These are phyloP conservation scores for Fonsecaea monophora DNA, from an alignment of 2,329 filamentous ascomycete species.

Conservation along the genomic window DNA sequence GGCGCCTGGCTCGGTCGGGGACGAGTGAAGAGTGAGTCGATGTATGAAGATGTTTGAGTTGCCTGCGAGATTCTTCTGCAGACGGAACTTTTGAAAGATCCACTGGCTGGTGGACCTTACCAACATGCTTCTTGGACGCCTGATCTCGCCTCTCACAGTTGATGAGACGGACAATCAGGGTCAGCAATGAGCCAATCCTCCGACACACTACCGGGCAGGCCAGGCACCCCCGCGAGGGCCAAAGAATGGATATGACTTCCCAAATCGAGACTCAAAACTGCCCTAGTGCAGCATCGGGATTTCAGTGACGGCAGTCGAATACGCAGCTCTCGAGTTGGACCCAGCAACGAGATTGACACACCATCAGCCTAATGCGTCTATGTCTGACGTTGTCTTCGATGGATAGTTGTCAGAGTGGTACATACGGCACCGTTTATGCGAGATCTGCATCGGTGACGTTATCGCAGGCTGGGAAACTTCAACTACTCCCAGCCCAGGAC, in stretches of 20 bases:
- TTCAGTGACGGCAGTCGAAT: background rate
- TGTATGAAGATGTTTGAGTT: conserved; percentile 27
- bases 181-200: background rate
- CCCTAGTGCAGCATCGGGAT: background rate
- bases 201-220: background rate
- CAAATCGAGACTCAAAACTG: background rate
- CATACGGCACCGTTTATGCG: too few species aligned
- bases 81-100: background rate
- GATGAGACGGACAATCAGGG: background rate
- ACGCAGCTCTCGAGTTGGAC: background rate
- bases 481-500: background rate
- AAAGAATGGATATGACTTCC: background rate
- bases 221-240: background rate
- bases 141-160: conserved; percentile 5
- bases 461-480: too few species aligned
- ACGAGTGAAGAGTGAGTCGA: conserved; percentile 31
- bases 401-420: too few species aligned
- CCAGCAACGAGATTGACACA: background rate
- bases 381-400: background rate
- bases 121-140: background rate
- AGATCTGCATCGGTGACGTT: too few species aligned
- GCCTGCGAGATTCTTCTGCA: background rate
- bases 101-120: background rate
- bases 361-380: background rate
- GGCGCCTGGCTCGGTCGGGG: conserved; percentile 34